Evolutionary conservation across 1,284 basidiomycete species (phyloP).

Genomic region (Tilletia indica): DNA sequence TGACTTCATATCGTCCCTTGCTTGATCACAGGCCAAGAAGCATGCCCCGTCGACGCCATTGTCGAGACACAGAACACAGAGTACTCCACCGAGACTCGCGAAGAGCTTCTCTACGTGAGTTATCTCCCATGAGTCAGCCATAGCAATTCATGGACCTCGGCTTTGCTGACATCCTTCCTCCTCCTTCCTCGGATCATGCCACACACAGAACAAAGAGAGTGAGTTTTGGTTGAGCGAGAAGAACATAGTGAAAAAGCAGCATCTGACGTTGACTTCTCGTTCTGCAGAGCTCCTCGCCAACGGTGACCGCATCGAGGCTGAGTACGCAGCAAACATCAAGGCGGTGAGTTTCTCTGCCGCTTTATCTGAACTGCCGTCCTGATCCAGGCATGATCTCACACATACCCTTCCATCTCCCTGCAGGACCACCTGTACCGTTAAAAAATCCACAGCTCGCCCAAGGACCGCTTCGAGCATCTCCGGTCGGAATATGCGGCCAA

Average conservation of each 20-base stretch:
- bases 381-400: no score
- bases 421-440: slow-evolving; percentile 14
- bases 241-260: slow-evolving; percentile 24
- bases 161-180: slow-evolving; percentile 2
- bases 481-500: no score
- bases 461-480: no score
- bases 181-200: not conserved
- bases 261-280: slow-evolving; percentile 17
- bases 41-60: slow-evolving; percentile 98
- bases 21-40: slow-evolving; percentile 62
- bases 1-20: not conserved
- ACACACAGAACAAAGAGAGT: slow-evolving; percentile 71
- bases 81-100: slow-evolving; percentile 93
- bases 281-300: slow-evolving; percentile 74
- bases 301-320: slow-evolving; percentile 92
- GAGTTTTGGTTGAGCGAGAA: slow-evolving; percentile 15
- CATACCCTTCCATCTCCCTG: no score
- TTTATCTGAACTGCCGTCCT: no score
- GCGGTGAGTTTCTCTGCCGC: slow-evolving; percentile 28
- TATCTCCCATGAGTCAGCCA: not conserved
- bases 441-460: no score
- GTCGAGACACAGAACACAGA: slow-evolving; percentile 72
- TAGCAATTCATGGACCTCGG: not conserved
- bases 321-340: slow-evolving; percentile 60
- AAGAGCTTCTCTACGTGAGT: slow-evolving; percentile 80